Percentiles rank a stretch among this genome's conserved stretches.
phyloP scores from a whole-genome alignment of 164 flowering plant genomes.

The Chimonanthus salicifolius region DNA sequence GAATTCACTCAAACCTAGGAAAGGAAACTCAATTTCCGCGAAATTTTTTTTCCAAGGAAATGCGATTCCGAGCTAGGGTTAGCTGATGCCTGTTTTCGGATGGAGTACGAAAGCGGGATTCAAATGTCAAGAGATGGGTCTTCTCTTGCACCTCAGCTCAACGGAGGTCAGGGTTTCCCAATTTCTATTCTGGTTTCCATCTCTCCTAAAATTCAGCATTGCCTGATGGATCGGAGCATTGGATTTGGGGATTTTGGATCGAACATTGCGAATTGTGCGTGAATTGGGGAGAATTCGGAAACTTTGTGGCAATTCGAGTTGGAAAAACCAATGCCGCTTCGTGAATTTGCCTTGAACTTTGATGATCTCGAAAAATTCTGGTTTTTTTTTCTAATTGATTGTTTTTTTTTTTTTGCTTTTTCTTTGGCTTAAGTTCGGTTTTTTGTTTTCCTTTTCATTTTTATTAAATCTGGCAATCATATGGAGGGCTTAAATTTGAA shows the following conservation, averaged over 20 bases:
- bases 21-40: not conserved
- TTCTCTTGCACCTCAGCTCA: constrained; percentile 38
- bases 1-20: not conserved
- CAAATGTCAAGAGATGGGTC: constrained; percentile 45
- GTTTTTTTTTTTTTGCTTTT: too few species aligned
- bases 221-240: constrained; percentile 2
- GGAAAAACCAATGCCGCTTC: not conserved
- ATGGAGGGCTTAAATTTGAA: too few species aligned
- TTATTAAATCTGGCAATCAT: too few species aligned
- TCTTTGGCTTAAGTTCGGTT: too few species aligned
- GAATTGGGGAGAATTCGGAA: not conserved
- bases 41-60: not conserved
- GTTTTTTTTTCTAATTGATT: too few species aligned
- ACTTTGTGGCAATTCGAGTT: not conserved
- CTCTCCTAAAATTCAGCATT: not conserved
- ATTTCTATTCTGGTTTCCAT: too few species aligned
- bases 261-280: not conserved
- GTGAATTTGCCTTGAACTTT: not conserved
- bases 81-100: constrained; percentile 17
- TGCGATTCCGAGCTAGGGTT: constrained; percentile 19
- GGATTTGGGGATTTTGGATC: not conserved
- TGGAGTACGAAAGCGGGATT: constrained; percentile 54
- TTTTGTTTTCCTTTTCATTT: too few species aligned
- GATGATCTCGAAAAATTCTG: not conserved
- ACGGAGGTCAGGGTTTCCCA: constrained; percentile 30